Percentiles rank a stretch among this genome's conserved stretches.
Conservation (phyloP, 441 rosid species). For the Adansonia rubrostipa region DNA sequence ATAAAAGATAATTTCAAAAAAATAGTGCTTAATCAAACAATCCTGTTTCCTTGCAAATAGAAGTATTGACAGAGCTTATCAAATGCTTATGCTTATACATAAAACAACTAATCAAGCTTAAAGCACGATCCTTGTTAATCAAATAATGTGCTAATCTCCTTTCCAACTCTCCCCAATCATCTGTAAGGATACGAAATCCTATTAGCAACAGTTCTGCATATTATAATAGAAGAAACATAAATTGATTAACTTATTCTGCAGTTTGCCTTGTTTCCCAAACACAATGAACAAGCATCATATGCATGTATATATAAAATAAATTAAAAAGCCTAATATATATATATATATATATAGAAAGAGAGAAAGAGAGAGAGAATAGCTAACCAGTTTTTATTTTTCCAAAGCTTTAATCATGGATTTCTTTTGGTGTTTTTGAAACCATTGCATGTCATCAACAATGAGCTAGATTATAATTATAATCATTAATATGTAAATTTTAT, state of each 20-base stretch:
- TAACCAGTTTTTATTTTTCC: conserved; percentile 67
- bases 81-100: no score
- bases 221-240: neutral
- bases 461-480: neutral
- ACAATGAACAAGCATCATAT: neutral
- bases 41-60: no score
- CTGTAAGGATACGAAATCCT: conserved; percentile 58
- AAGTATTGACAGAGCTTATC: no score
- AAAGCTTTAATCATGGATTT: conserved; percentile 63
- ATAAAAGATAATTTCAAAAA: no score
- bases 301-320: no score
- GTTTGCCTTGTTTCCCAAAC: neutral
- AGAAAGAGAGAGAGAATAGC: neutral
- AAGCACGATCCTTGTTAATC: no score
- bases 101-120: no score
- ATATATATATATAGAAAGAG: no score
- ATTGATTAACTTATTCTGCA: neutral
- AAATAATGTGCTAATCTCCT: no score
- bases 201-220: conserved; percentile 58
- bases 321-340: no score
- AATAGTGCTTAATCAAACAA: no score
- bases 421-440: conserved; percentile 55
- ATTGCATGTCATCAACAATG: conserved; percentile 34
- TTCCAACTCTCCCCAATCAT: no score
- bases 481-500: neutral